A percentile compares a stretch with the other conserved stretches of the same genome.
Conservation (phyloP, 805 yeast genomes). For the Sugiyamaella floridensis region DNA sequence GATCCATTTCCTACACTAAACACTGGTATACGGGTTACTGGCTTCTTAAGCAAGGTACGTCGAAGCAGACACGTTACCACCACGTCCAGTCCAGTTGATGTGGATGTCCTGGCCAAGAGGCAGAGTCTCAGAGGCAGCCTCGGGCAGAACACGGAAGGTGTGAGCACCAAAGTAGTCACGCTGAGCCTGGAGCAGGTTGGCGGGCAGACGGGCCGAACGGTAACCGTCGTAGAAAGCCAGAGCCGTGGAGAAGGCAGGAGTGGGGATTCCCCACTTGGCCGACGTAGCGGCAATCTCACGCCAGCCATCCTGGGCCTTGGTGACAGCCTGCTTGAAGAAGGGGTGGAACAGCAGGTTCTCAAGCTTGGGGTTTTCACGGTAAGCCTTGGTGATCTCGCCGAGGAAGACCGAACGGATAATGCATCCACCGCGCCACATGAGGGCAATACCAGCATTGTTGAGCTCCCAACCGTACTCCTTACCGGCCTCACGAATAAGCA, state of each 20-base stretch:
- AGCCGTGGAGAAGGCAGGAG: constrained; percentile 97
- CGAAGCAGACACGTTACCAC: constrained; percentile 95
- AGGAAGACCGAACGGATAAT: constrained; percentile 97
- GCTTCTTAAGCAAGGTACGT: constrained; percentile 76
- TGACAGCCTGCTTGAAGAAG: constrained; percentile 86
- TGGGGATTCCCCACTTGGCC: constrained; percentile 83
- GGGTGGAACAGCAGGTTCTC: constrained; percentile 94
- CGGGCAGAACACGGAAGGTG: constrained; percentile 93
- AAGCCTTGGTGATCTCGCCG: constrained; percentile 94
- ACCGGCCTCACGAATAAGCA: constrained; percentile 98
- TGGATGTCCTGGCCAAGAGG: constrained; percentile 82
- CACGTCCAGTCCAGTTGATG: constrained; percentile 98
- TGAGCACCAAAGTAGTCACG: constrained; percentile 99
- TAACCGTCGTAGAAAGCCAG: constrained; percentile 97
- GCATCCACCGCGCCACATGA: constrained; percentile 99
- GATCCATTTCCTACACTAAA: constrained; percentile 1
- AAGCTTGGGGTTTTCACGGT: constrained; percentile 85
- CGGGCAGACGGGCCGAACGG: constrained; percentile 93
- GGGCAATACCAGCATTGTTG: constrained; percentile 96
- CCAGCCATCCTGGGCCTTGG: constrained; percentile 95
- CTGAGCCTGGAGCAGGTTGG: constrained; percentile 98
- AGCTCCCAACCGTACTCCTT: constrained; percentile 94
- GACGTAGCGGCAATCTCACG: constrained; percentile 78
- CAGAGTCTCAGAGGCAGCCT: constrained; percentile 64
- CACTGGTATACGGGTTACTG: neutral